Percentiles rank a stretch among this genome's conserved stretches.
phyloP scores from a whole-genome alignment of 2,329 filamentous ascomycete genomes.

The Aciculosporium take region DNA sequence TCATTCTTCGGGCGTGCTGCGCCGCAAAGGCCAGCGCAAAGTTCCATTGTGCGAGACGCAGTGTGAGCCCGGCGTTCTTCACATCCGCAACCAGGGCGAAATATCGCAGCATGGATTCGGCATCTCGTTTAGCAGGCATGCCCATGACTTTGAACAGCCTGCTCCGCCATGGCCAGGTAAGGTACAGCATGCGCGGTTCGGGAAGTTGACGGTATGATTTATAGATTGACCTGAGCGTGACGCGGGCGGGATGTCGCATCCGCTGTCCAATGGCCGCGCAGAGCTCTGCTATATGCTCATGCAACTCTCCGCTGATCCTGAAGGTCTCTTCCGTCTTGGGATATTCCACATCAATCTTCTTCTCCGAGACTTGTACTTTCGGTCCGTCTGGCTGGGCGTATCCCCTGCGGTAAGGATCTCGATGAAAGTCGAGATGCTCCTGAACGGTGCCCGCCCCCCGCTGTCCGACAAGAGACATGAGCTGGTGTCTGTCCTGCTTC shows the following conservation, averaged over 20 bases:
- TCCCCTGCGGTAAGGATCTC: constrained; percentile 38
- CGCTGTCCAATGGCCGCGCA: constrained; percentile 25
- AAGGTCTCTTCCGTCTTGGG: constrained; percentile 28
- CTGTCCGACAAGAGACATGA: constrained; percentile 38
- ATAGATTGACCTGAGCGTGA: constrained; percentile 31
- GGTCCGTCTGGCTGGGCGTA: constrained; percentile 39
- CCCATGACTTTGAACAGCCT: constrained; percentile 55
- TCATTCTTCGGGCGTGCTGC: constrained; percentile 47
- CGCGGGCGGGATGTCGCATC: constrained; percentile 26
- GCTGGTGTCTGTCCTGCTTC: constrained; percentile 23
- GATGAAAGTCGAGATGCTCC: constrained; percentile 36
- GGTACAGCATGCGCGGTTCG: constrained; percentile 35
- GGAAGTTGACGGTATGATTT: constrained; percentile 35
- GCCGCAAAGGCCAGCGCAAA: constrained; percentile 67
- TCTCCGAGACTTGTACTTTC: constrained; percentile 35
- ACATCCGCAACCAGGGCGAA: constrained; percentile 75
- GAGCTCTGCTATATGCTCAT: constrained; percentile 24
- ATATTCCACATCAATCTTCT: constrained; percentile 31
- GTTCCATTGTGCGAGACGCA: constrained; percentile 65
- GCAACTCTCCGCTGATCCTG: constrained; percentile 20
- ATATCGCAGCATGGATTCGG: constrained; percentile 62
- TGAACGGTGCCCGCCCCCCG: constrained; percentile 34
- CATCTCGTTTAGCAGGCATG: constrained; percentile 40
- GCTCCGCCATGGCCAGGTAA: constrained; percentile 41
- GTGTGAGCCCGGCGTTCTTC: constrained; percentile 53